Conservation (phyloP, 202 grass and related monocot species). For the Elaeis oleifera region DNA sequence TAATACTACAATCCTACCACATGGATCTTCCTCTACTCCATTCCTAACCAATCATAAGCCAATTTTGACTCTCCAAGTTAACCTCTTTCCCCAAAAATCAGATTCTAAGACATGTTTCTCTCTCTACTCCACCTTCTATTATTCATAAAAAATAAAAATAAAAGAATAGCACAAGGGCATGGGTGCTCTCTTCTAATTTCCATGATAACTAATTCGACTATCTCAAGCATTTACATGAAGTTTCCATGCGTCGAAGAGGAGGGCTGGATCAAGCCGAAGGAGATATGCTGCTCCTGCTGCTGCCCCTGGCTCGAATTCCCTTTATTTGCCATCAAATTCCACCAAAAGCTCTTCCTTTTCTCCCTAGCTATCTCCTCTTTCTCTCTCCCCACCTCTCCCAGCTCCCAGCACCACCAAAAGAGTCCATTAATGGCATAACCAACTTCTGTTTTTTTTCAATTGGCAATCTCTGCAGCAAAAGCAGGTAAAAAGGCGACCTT, state of each 20-base stretch:
- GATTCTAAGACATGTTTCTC: too few species aligned
- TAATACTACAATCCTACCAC: too few species aligned
- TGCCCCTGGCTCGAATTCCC: conserved; percentile 15
- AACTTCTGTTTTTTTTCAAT: conserved; percentile 2
- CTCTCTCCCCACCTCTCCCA: neutral
- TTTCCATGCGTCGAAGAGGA: conserved; percentile 74
- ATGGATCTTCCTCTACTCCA: too few species aligned
- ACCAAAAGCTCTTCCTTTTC: neutral
- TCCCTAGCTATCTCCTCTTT: neutral
- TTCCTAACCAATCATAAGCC: too few species aligned
- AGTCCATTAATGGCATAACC: conserved; percentile 1
- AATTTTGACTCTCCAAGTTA: too few species aligned
- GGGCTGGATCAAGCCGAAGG: conserved; percentile 65
- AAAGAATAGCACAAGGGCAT: neutral
- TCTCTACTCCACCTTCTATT: too few species aligned
- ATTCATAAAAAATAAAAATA: neutral
- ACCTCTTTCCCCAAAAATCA: too few species aligned
- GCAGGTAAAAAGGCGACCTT: conserved; percentile 55
- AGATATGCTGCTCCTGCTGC: conserved; percentile 66
- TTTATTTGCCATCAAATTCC: conserved; percentile 6
- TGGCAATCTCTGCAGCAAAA: conserved; percentile 60
- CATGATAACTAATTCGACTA: too few species aligned
- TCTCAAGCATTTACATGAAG: conserved; percentile 51
- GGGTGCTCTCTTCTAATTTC: too few species aligned
- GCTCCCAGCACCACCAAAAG: neutral